Conservation (phyloP, 257 asterid genomes). For the Anisodus acutangulus region DNA sequence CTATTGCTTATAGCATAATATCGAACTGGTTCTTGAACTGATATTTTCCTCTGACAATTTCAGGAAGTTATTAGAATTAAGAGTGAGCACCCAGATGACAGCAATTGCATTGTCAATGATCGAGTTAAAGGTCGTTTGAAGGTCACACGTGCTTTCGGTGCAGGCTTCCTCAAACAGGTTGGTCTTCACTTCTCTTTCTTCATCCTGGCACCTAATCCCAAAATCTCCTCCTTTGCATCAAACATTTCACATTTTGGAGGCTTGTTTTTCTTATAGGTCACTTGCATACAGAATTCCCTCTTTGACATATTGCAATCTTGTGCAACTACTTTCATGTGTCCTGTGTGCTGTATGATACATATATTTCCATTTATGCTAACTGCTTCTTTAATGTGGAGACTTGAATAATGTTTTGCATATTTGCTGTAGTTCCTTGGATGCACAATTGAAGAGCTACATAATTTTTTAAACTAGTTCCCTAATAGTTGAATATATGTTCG, state of each 20-base stretch:
- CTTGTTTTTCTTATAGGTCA: not conserved
- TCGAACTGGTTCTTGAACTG: not conserved
- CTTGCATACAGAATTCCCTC: not conserved
- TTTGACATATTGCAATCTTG: slow-evolving; percentile 6
- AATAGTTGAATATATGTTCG: slow-evolving; percentile 44
- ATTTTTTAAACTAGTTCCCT: slow-evolving; percentile 19
- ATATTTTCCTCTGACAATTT: slow-evolving; percentile 26
- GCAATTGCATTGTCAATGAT: slow-evolving; percentile 84
- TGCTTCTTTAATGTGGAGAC: slow-evolving; percentile 5
- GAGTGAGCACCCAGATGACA: slow-evolving; percentile 97
- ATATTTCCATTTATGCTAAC: not conserved
- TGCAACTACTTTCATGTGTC: not conserved
- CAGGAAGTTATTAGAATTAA: slow-evolving; percentile 92
- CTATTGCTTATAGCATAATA: not conserved
- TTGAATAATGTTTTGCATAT: slow-evolving; percentile 22
- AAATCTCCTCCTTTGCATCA: not conserved
- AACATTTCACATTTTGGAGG: not conserved
- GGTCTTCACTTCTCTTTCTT: slow-evolving; percentile 29
- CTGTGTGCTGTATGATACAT: not conserved
- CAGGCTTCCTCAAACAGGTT: slow-evolving; percentile 97
- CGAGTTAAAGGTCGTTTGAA: slow-evolving; percentile 96
- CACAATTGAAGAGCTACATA: not conserved
- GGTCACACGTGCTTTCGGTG: slow-evolving; percentile 99
- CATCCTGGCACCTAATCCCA: not conserved
- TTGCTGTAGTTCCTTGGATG: not conserved